Conservation (phyloP, 2,329 filamentous ascomycete genomes). For the Beauveria sp. region DNA sequence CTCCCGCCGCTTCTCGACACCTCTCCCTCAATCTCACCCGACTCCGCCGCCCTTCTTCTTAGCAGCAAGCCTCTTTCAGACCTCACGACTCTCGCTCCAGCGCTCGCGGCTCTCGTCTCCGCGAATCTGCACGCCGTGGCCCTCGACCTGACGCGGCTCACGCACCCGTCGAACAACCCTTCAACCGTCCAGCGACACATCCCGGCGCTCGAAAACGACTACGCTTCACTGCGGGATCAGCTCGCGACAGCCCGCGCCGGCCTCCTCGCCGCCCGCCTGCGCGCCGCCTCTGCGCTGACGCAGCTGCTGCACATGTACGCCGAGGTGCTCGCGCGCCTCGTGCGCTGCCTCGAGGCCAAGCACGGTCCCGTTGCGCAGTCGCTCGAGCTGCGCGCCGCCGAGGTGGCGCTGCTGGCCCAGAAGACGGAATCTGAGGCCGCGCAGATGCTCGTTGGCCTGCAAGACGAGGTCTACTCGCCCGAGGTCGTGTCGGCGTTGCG, state of each 20-base stretch:
- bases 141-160: conserved; percentile 33
- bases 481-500: conserved; percentile 34
- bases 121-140: conserved; percentile 36
- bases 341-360: conserved; percentile 47
- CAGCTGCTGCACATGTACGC: conserved; percentile 34
- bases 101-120: conserved; percentile 35
- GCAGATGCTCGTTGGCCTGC: conserved; percentile 26
- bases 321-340: conserved; percentile 31
- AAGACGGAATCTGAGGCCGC: conserved; percentile 32
- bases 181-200: conserved; percentile 53
- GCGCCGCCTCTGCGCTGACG: conserved; percentile 29
- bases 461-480: conserved; percentile 37
- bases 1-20: conserved; percentile 35
- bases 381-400: conserved; percentile 42
- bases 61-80: conserved; percentile 34
- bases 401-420: conserved; percentile 36
- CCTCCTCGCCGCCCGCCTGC: conserved; percentile 33
- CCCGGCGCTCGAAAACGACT: conserved; percentile 36
- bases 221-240: conserved; percentile 28
- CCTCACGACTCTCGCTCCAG: conserved; percentile 34
- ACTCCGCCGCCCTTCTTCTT: conserved; percentile 32
- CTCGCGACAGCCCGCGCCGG: conserved; percentile 23
- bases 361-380: conserved; percentile 44
- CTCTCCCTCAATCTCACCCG: conserved; percentile 21
- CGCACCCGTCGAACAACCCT: conserved; percentile 40